Base-by-base conservation (phyloP, 176 grass and related monocot species). In the Tillandsia leiboldiana region DNA sequence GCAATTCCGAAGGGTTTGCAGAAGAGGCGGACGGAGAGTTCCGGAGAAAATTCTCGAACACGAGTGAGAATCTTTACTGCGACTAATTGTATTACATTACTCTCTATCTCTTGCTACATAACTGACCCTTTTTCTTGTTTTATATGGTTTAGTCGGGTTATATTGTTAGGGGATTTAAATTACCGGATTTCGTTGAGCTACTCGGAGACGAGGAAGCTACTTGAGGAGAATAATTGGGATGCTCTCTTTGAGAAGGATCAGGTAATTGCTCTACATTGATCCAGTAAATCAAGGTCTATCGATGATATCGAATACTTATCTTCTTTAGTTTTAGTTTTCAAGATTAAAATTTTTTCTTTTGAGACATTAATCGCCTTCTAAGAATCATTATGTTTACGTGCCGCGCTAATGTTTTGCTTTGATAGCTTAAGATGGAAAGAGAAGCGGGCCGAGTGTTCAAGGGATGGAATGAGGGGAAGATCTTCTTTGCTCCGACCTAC, bases 161-260 rank as follows among this genome's bases (percentile, higher is more conserved):
- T 96, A 57, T 96, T 88, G 92, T 65, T 96, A 1, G 85, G 88
- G 6, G 92, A 96, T 33, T 82, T 96, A 47, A 96, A 96, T 59
- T 96, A 96, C 74, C 77, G 92, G 50, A 96, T 96, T 14, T 73
- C 75, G 17, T 73, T 96, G 66, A 80, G 85, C 78, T 96, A 96
- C 70, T 50, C 71, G 2, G 88, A 84, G 56, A 65, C 92, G 12
- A 96, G 78, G 79, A 83, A 72, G 59, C 83, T 96, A 17, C 83
- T 92, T 1, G 76, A 85, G 28, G 81, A 77, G 29, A 81, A 89
- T 28, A 88, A 96, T 12, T 96, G 92, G 88, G 77, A 67, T 22
- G 74, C 86, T 27, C 92, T 96, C 51, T 85, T 96, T 8, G 73
- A 96, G 80, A 92, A 90, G 47, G 92, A 96, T 81, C 92, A 94